Evolutionary conservation across 371 early-diverging fungal genomes (phyloP).

Genomic region (Mortierella sp.): DNA sequence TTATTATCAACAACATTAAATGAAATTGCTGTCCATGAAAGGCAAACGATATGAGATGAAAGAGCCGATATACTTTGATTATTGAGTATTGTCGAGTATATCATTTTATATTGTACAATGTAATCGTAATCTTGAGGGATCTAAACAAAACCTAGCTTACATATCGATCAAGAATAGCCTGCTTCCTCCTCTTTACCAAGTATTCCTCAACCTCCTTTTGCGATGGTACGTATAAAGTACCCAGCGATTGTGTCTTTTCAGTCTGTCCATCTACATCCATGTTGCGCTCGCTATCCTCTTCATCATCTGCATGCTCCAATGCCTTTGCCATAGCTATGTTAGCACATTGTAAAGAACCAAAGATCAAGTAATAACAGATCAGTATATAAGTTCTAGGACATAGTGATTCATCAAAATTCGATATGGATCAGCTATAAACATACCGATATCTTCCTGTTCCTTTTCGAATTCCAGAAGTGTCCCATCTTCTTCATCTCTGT

Average conservation of each 20-base stretch:
- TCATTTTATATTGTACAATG: conserved; percentile 5
- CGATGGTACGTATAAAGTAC: conserved; percentile 65
- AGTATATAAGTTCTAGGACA: not conserved
- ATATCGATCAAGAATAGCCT: conserved; percentile 61
- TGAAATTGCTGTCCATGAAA: not conserved
- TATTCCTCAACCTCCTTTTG: conserved; percentile 84
- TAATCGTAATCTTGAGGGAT: not conserved
- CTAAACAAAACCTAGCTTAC: conserved; percentile 41
- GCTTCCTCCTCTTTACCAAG: conserved; percentile 76
- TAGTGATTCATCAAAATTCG: too few relatives aligned
- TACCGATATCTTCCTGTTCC: conserved; percentile 64
- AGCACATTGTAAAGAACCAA: not conserved
- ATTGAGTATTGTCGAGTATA: not conserved
- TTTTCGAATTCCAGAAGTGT: conserved; percentile 84
- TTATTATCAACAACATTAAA: not conserved
- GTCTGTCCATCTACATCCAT: conserved; percentile 56
- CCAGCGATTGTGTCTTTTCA: conserved; percentile 36
- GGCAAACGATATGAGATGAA: not conserved
- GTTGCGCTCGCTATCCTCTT: conserved; percentile 40
- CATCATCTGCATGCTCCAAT: conserved; percentile 43
- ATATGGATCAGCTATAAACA: not conserved
- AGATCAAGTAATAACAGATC: not conserved
- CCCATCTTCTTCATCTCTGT: conserved; percentile 94
- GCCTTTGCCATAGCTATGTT: conserved; percentile 38
- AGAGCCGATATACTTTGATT: not conserved